Base-by-base conservation (phyloP, 2,329 filamentous ascomycete genomes). In the Boeremia exigua region DNA sequence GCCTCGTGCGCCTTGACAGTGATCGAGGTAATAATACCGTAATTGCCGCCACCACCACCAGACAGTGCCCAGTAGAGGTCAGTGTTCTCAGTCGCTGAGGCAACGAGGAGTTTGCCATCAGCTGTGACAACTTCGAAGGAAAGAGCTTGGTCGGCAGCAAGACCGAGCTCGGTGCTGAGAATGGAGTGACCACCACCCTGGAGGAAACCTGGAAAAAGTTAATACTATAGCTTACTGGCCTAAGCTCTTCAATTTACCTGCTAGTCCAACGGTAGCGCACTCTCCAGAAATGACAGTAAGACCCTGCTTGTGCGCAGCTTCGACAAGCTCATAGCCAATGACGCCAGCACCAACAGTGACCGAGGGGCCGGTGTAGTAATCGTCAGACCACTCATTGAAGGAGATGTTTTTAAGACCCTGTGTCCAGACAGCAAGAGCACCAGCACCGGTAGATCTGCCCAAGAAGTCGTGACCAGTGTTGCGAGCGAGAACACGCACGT, bases 21-120 rank as follows among this genome's bases (percentile, higher is more conserved):
- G 29, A 72, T 36, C 0, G 69, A 69, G 14, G 69, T 44, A 9
- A 71, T 69, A 14, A 74, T 62, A 10, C 61, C 74, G 47, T 67
- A 75, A 0, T 68, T 71, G 14, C 70, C 67, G 14, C 68, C 70
- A 3, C 66, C 67, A 2, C 73, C 71, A 27, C 71, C 74, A 14
- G 56, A 62, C 2, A 77, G 57, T 8, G 74, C 74, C 74, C 73
- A 77, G 61, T 73, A 76, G 2, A 75, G 66, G 36, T 76, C 73
- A 2, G 61, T 25, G 51, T 75, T 71, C 23, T 69, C 32, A 4
- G 60, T 63, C 12, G 66, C 45, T 4, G 71, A 66, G 2, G 72
- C 72, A 19, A 55, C 70, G n/a, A 72, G 45, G 4, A 66, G 42
- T 14, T 61, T 48, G 12, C 74, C 74, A 12, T 67, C 59, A 38